Evolutionary conservation across 305 asterid genomes (phyloP).

Genomic region (Fraxinus dipetala): DNA sequence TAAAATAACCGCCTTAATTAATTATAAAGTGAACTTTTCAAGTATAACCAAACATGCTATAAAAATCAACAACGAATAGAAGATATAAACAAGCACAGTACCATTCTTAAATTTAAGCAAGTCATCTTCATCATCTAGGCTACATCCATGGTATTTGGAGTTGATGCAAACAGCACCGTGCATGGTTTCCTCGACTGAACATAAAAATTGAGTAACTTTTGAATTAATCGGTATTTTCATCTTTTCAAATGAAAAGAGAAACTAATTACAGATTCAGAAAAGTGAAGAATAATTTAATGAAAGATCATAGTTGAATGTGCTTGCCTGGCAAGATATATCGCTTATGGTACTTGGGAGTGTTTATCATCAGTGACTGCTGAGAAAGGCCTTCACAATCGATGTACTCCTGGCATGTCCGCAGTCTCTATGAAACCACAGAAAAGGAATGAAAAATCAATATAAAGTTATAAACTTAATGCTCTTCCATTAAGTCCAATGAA

Average conservation of each 20-base stretch:
- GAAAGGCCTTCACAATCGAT: conserved; percentile 79
- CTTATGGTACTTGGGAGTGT: conserved; percentile 77
- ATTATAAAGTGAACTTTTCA: neutral
- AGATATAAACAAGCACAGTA: conserved; percentile 22
- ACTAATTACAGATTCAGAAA: neutral
- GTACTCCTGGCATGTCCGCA: conserved; percentile 72
- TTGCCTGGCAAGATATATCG: conserved; percentile 85
- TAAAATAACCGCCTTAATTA: neutral
- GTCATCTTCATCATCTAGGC: conserved; percentile 60
- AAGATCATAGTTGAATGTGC: conserved; percentile 11
- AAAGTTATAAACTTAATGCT: neutral
- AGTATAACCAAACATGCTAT: neutral
- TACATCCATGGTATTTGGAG: conserved; percentile 62
- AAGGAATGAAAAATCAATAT: conserved; percentile 18
- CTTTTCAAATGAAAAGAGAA: neutral
- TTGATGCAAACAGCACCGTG: conserved; percentile 23
- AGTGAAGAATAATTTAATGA: neutral
- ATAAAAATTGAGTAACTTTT: neutral
- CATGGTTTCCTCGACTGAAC: conserved; percentile 72
- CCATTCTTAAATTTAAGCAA: conserved; percentile 73
- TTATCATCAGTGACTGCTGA: conserved; percentile 77
- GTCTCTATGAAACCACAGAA: conserved; percentile 43
- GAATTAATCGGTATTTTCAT: neutral
- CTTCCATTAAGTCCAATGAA: neutral
- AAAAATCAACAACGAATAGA: neutral